These are phyloP conservation scores for Lactarius pseudohatsudake DNA, from an alignment of 768 basidiomycete species.

Conservation along the genomic window DNA sequence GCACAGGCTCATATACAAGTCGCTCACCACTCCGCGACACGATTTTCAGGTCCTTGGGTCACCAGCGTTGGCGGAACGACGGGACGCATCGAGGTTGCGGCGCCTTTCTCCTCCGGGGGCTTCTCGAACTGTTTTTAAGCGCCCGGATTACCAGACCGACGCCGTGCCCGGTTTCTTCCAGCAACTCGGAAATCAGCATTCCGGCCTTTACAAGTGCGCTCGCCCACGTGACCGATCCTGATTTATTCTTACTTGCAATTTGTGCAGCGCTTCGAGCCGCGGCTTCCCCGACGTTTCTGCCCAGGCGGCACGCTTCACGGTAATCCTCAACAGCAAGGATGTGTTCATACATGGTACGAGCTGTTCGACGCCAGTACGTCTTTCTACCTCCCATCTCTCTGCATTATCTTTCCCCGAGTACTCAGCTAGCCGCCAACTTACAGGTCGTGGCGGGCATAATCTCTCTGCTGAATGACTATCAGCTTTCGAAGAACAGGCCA, in stretches of 20 bases:
- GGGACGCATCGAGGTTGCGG: background rate
- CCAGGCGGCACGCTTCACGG: no score
- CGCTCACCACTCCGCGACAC: background rate
- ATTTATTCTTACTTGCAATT: background rate
- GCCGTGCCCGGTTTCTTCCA: background rate
- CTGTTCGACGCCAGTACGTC: no score
- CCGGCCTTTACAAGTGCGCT: no score
- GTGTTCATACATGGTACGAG: rapidly evolving
- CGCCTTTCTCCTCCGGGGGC: background rate
- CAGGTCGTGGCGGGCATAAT: no score
- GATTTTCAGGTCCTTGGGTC: background rate
- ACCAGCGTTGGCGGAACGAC: background rate
- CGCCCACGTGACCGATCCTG: background rate
- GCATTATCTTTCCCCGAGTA: no score
- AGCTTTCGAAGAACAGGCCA: no score
- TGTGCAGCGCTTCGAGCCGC: background rate
- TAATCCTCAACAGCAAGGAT: no score
- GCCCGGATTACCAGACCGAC: background rate
- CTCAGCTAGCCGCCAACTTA: no score
- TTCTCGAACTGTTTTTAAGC: background rate
- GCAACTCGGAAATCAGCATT: background rate
- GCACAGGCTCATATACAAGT: background rate
- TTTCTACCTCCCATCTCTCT: no score
- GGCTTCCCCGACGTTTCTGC: background rate
- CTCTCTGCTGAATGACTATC: no score